Conservation (phyloP, 768 basidiomycete species). For the Lanmaoa pseudosensibilis region DNA sequence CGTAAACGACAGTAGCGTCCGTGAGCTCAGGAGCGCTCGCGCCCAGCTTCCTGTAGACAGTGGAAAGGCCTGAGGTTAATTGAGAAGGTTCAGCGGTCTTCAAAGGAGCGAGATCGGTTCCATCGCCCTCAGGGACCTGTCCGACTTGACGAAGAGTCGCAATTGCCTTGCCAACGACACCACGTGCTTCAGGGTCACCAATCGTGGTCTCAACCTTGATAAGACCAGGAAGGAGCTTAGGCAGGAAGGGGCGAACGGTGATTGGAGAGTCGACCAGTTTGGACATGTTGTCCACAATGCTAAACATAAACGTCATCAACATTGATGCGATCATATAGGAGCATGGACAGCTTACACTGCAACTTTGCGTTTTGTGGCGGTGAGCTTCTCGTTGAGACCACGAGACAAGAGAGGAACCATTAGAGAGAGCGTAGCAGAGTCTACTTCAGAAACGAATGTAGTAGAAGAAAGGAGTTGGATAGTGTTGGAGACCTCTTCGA, state of each 20-base stretch:
- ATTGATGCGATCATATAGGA: constrained; percentile 11
- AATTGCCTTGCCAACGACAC: constrained; percentile 88
- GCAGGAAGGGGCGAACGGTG: constrained; percentile 96
- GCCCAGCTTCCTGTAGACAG: constrained; percentile 85
- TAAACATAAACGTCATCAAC: constrained; percentile 36
- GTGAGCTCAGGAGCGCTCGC: constrained; percentile 54
- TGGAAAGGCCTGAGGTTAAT: constrained; percentile 63
- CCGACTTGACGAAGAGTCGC: constrained; percentile 94
- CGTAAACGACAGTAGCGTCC: constrained; percentile 65
- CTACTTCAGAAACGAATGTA: constrained; percentile 99
- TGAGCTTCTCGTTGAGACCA: constrained; percentile 92
- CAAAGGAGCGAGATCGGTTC: constrained; percentile 86
- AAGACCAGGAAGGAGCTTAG: constrained; percentile 91
- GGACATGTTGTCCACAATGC: constrained; percentile 97
- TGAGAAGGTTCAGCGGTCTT: constrained; percentile 72
- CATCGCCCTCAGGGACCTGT: constrained; percentile 83
- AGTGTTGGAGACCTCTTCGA: constrained; percentile 97
- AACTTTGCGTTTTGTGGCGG: constrained; percentile 96
- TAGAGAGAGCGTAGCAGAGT: constrained; percentile 92
- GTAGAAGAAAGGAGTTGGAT: constrained; percentile 94
- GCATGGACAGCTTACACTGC: constrained; percentile 69
- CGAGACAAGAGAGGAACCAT: constrained; percentile 96
- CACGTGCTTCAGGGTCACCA: constrained; percentile 97
- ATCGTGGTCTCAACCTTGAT: constrained; percentile 94
- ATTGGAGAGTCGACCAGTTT: constrained; percentile 94